Evolutionary conservation across 106 monocot species (phyloP), one percentile per base, ranked within the genome.

Genomic region (Dendrobium officinale): DNA sequence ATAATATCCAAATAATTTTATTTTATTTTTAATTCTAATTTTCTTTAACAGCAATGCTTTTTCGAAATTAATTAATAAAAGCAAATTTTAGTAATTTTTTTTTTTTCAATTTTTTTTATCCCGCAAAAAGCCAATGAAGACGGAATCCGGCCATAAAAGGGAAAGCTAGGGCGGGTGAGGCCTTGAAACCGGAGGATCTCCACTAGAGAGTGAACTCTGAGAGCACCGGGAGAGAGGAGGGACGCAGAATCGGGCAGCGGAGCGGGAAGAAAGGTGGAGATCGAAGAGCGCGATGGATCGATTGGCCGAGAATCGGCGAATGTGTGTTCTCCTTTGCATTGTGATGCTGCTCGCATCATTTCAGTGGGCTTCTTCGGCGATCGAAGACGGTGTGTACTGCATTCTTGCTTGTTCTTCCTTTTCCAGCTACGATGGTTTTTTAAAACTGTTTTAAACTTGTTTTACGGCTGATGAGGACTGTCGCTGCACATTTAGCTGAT

Each of bases 301-400:
- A 5, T 16, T 13, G 29, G 40, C 40, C n/a, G 74, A 4, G 74
- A 24, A 19, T 29, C 4, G 45, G 48, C 49, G 26, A 11, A 19
- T 76, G 13, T 42, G 24, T 20, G 26, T 49, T 29, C 48, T 9
- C 7, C 22, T 76, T 6, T 76, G 22, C 49, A n/a, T 76, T 26
- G 24, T 15, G 76, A 26, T 76, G 11, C 76, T 76, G 49, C 11
- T 76, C 24, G 9, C 48, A 5, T 76, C 42, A 49, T 76, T 42
- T 76, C 76, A 47, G 19, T 42, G 47, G 24, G 76, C 11, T 51
- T 47, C 26, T 42, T 16, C 76, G 1, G 76, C 76, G 49, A 42
- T 76, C 49, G 76, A 76, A 76, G 76, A 76, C 76, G 76, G 76
- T 76, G 47, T 20, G 76, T 76, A 20, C 15, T 49, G 49, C 49